Evolutionary conservation across 2,329 filamentous ascomycete species (phyloP), one percentile per base, ranked within the genome.

Genomic region (Aspergillus texensis): DNA sequence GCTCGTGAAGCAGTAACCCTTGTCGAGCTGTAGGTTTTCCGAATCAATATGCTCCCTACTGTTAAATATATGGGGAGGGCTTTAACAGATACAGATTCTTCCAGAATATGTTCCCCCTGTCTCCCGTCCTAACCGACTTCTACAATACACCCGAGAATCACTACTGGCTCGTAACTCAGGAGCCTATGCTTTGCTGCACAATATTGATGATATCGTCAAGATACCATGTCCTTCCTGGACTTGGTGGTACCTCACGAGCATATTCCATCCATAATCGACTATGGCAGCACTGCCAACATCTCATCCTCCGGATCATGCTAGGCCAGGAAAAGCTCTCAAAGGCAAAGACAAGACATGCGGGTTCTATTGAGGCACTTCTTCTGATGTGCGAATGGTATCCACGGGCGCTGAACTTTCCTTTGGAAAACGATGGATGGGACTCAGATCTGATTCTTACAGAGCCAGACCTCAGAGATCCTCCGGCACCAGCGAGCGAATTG

Each of bases 351-450:
- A 75, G 83, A 4, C 82, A 80, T 0, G 72, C 83, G 19, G 83
- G 83, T 0, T 82, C 82, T 0, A 83, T 86, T 9, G 82, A 86
- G 66, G 83, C 82, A 0, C 72, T 86, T 0, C 69, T 86, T 1
- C 72, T 86, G 1, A 76, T 86, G 1, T 82, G 81, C 0, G 84
- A 86, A 65, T 86, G 84, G 84, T 82, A 85, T 65, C 83, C 84
- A 0, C 78, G 83, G 26, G 79, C 82, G 1, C 72, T 86, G 1
- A 82, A 85, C 63, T 82, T 85, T 24, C 83, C 84, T 0, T 83
- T 83, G 0, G 81, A 81, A 12, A 79, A 75, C 12, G 83, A 86
- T 65, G 83, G 83, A 0, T 86, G 83, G 83, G 84, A 86, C 64
- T 82, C 80, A 4, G 81, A 84, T 58, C 71, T 84, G 2, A 78